Evolutionary conservation across 2,329 filamentous ascomycete species (phyloP), one percentile per base, ranked within the genome.

Genomic region (Alternaria sp.): DNA sequence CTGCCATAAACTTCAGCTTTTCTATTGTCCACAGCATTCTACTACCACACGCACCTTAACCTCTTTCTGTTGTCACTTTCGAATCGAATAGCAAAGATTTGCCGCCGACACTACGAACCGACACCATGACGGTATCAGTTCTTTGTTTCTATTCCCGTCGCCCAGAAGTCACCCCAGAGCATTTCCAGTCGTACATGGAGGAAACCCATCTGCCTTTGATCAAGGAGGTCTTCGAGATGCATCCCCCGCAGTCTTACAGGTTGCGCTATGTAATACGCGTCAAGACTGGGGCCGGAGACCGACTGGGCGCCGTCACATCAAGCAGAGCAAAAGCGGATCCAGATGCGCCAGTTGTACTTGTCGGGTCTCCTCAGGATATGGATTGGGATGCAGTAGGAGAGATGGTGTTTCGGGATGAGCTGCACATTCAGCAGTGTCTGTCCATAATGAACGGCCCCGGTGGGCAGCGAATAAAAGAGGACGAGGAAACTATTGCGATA

Each of bases 361-460:
- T 72, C 14, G 73, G 72, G 10, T 53, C 65, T 10, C 64, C 67
- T 2, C 41, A 55, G 15, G 68, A 73, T 9, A 20, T 72, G 3
- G 63, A 49, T 18, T 73, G 71, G 70, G 72, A 74, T 49, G 64
- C 61, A 14, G 62, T 70, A 59, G 60, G 62, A 14, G 66, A 73
- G 25, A 63, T 71, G 68, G 55, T 59, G 3, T 73, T 73, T 43
- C 63, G 64, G n/a, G 71, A 74, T 28, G 71, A 72, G 26, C 50
- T 73, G 44, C 68, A 74, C 55, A 46, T 74, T 12, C 70, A 73
- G 58, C 71, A 74, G 49, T 64, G 65, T 18, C 60, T 69, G 12
- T 65, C 65, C n/a, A 25, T 62, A 2, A 67, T 70, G 21, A 70
- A 72, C 23, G 64, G 63, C 23, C 54, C 54, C 4, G 61, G 63